Evolutionary conservation across 1,139 yeast species (phyloP).

Genomic region (Taphrina communis): DNA sequence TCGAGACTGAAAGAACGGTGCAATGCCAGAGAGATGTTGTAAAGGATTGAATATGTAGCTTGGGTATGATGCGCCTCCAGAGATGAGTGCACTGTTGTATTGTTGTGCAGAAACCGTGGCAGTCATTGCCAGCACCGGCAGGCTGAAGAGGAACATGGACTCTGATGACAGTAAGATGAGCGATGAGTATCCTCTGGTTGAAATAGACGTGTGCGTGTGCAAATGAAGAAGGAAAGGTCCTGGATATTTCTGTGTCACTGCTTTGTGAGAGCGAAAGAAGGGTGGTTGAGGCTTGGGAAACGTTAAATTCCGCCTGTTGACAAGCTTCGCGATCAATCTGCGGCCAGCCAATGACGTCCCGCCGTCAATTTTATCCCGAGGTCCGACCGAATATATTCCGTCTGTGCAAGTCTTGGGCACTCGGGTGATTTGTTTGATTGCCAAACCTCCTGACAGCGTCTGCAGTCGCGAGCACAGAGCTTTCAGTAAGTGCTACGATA

Average conservation of each 20-base stretch:
- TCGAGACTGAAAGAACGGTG: slow-evolving; percentile 20
- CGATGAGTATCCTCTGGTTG: no score
- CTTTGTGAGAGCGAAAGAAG: neutral
- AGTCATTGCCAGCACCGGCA: slow-evolving; percentile 6
- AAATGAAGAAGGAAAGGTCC: no score
- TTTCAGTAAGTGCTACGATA: no score
- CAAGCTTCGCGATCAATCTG: neutral
- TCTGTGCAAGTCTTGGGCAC: no score
- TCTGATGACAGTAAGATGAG: neutral
- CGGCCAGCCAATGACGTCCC: slow-evolving; percentile 5
- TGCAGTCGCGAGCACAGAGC: no score
- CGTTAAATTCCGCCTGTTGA: neutral
- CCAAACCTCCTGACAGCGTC: no score
- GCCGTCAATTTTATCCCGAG: neutral
- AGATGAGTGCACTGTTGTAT: slow-evolving; percentile 7
- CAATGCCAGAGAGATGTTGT: slow-evolving; percentile 18
- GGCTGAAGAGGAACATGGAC: neutral
- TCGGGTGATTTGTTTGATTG: no score
- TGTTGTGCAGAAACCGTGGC: slow-evolving; percentile 6
- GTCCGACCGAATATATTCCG: neutral
- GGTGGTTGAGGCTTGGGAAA: slow-evolving; percentile 3
- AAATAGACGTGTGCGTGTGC: no score
- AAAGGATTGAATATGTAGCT: slow-evolving; percentile 10
- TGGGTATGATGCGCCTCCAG: slow-evolving; percentile 15
- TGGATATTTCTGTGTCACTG: no score